Evolutionary conservation across 345 rosid genomes (phyloP).

Genomic region (Gossypium australe): DNA sequence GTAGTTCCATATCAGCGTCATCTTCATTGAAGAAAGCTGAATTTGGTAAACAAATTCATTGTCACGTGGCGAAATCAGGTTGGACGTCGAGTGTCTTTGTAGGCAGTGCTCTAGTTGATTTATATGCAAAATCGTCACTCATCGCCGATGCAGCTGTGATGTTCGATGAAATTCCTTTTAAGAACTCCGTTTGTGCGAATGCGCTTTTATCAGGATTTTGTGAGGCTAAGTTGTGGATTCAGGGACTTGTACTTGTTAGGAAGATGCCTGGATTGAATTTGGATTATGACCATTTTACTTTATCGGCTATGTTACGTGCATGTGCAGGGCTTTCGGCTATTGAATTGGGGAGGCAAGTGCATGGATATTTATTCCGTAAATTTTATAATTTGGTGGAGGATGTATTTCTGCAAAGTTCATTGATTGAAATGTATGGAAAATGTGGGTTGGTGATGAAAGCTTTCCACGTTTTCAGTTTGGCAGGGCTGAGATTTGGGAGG

Average conservation of each 20-base stretch:
- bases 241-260: conserved; percentile 33
- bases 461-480: conserved; percentile 32
- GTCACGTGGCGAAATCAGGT: conserved; percentile 34
- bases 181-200: conserved; percentile 54
- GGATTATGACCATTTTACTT: conserved; percentile 40
- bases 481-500: conserved; percentile 20
- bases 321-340: conserved; percentile 35
- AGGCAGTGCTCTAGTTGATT: conserved; percentile 43
- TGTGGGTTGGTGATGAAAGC: conserved; percentile 46
- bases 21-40: conserved; percentile 20
- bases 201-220: conserved; percentile 42
- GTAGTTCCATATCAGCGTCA: conserved; percentile 40
- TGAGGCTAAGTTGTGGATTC: conserved; percentile 35
- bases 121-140: conserved; percentile 32
- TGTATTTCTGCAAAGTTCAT: conserved; percentile 46
- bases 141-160: conserved; percentile 26
- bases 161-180: conserved; percentile 53
- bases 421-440: conserved; percentile 60
- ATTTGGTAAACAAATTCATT: conserved; percentile 42
- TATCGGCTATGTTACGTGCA: conserved; percentile 30
- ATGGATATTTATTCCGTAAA: conserved; percentile 33
- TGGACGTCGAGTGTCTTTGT: conserved; percentile 47
- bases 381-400: conserved; percentile 27
- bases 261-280: conserved; percentile 39
- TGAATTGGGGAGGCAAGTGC: conserved; percentile 48